Percentiles rank a stretch among this genome's conserved stretches.
Conservation (phyloP, 1,139 yeast species). For the Protomyces lactucae-debilis region DNA sequence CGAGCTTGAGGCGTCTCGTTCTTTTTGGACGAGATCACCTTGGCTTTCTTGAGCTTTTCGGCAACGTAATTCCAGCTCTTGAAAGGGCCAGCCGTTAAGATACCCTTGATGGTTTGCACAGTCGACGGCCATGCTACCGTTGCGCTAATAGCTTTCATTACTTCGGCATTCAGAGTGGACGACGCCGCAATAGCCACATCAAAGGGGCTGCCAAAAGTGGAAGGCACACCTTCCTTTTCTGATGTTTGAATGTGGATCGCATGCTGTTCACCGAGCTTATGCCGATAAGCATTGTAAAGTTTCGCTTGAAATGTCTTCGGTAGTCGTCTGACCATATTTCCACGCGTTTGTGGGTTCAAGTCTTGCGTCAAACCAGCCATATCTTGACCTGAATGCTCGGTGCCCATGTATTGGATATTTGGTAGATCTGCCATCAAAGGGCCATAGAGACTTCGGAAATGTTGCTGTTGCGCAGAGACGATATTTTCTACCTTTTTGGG, state of each 20-base stretch:
- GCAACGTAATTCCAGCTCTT: conserved; percentile 71
- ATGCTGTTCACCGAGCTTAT: conserved; percentile 37
- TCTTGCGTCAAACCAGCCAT: conserved; percentile 41
- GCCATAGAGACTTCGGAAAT: conserved; percentile 64
- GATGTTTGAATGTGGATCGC: conserved; percentile 37
- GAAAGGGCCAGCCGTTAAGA: conserved; percentile 75
- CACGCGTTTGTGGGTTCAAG: conserved; percentile 40
- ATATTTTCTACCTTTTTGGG: conserved; percentile 84
- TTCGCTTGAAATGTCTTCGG: conserved; percentile 53
- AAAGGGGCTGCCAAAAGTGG: conserved; percentile 36
- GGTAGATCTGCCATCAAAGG: conserved; percentile 57
- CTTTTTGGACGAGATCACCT: background rate
- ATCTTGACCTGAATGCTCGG: conserved; percentile 9
- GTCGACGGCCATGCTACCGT: conserved; percentile 68
- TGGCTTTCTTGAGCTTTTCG: conserved; percentile 52
- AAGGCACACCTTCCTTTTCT: conserved; percentile 33
- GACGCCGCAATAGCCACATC: conserved; percentile 45
- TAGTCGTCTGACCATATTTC: conserved; percentile 44
- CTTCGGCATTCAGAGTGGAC: conserved; percentile 41
- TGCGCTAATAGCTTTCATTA: conserved; percentile 48
- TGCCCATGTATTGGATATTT: conserved; percentile 33
- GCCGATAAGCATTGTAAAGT: conserved; percentile 38
- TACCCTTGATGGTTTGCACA: conserved; percentile 73
- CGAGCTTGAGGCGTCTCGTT: background rate
- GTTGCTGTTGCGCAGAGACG: conserved; percentile 65